Evolutionary conservation across 768 basidiomycete species (phyloP), one percentile per base, ranked within the genome.

Genomic region (Termitomyces sp.): DNA sequence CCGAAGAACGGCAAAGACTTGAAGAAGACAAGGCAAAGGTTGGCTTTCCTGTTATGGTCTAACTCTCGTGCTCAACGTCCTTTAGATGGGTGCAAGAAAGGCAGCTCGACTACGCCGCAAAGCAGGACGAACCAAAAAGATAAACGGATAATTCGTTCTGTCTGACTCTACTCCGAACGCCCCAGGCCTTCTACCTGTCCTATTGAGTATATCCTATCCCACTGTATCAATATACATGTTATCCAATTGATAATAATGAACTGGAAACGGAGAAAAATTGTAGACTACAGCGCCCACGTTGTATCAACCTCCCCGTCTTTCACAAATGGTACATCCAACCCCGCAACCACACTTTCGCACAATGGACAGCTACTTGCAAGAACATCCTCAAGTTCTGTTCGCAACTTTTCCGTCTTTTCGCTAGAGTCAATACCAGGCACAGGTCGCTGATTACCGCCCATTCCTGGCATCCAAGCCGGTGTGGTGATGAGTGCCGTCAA

Each of bases 341-440:
- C 87, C 5, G 78, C 84, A 45, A 97, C 80, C 17, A 94, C 89
- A 60, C 87, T 87, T 67, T 98, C 97, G 70, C 97, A 99, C 56
- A 98, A 72, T 31, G 95, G 94, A 73, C 97, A 98, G 57, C 80
- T 91, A 62, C 88, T 86, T 17, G 94, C 88, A 41, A 99, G 75
- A 58, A 98, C 68, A 53, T 93, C 90, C 63, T 99, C 97, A 66
- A 99, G 69, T 73, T 98, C 94, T 42, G 78, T 78, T 62, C 90
- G 77, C 68, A 97, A 64, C 68, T 81, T 85, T 71, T 92, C 91
- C 47, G 77, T 73, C 69, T 83, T 85, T 66, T 79, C 83, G 57
- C 79, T 80, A 38, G 75, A 78, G 49, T 77, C 78, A 58, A 76
- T 78, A 60, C 83, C 82, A 42, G 73, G 71, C 38, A 75, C 74